Evolutionary conservation across 2,329 filamentous ascomycete genomes (phyloP).

Genomic region (Aspergillus aculeatus): DNA sequence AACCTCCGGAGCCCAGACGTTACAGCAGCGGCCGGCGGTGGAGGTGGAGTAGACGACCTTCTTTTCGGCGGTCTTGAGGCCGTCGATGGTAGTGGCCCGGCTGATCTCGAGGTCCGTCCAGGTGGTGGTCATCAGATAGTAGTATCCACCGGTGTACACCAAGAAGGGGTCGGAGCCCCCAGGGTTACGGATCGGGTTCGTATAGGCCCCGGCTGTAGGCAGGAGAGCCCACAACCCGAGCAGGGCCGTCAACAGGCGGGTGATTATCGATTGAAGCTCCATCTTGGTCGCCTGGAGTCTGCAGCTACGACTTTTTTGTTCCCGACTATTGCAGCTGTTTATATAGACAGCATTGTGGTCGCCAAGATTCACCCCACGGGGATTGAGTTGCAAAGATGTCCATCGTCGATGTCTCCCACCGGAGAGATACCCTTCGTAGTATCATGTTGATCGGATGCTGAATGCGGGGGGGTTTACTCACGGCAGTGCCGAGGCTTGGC

Average conservation of each 20-base stretch:
- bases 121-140: constrained; percentile 57
- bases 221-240: neutral
- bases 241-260: neutral
- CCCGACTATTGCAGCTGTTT: neutral
- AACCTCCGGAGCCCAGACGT: constrained; percentile 59
- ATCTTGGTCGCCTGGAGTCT: neutral
- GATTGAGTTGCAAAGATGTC: neutral
- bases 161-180: constrained; percentile 56
- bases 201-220: constrained; percentile 34
- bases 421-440: neutral
- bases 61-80: constrained; percentile 53
- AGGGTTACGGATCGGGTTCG: constrained; percentile 52
- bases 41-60: constrained; percentile 53
- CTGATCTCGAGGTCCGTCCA: constrained; percentile 57
- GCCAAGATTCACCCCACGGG: neutral
- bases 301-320: neutral
- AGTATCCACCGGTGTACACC: constrained; percentile 53
- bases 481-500: neutral
- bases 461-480: neutral
- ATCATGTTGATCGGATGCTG: neutral
- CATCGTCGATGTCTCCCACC: neutral
- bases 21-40: constrained; percentile 50
- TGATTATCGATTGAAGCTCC: neutral
- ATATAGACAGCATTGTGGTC: neutral
- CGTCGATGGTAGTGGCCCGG: constrained; percentile 53